These are phyloP conservation scores for Aspergillus nanangensis DNA, from an alignment of 495 filamentous ascomycete species.

Conservation along the genomic window DNA sequence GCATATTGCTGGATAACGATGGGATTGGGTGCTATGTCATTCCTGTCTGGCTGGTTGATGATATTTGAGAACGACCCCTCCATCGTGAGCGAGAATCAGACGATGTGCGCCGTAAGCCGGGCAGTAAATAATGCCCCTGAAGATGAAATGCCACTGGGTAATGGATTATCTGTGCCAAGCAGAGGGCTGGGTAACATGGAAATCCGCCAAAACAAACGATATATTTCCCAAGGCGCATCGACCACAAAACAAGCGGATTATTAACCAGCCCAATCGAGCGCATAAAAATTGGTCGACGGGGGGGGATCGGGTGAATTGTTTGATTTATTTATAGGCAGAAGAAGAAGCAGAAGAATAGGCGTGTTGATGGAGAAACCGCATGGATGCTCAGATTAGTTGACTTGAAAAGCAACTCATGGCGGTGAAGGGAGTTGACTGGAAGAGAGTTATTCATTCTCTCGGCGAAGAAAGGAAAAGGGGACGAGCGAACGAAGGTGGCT, in stretches of 20 bases:
- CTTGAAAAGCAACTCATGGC: neutral
- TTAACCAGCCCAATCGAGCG: constrained; percentile 16
- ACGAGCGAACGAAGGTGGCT: constrained; percentile 14
- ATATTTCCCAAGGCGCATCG: neutral
- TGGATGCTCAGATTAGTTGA: too few species aligned
- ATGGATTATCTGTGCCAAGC: neutral
- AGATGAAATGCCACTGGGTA: neutral
- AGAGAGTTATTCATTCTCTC: neutral
- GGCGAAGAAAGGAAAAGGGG: constrained; percentile 5
- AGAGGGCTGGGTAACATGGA: neutral
- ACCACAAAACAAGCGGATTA: too few species aligned
- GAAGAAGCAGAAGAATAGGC: too few species aligned
- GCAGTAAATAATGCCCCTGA: neutral
- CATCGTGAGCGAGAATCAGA: constrained; percentile 17
- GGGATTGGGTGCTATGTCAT: constrained; percentile 25
- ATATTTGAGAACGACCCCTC: constrained; percentile 28
- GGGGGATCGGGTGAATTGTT: too few species aligned
- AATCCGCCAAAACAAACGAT: neutral
- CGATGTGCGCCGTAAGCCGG: neutral
- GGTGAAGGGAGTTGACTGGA: neutral
- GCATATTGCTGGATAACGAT: constrained; percentile 44
- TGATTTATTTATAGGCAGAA: too few species aligned
- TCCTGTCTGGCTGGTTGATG: constrained; percentile 30
- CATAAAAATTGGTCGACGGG: neutral
- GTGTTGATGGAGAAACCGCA: too few species aligned